phyloP scores from a whole-genome alignment of 345 rosid genomes.

The Ceriops decandra region DNA sequence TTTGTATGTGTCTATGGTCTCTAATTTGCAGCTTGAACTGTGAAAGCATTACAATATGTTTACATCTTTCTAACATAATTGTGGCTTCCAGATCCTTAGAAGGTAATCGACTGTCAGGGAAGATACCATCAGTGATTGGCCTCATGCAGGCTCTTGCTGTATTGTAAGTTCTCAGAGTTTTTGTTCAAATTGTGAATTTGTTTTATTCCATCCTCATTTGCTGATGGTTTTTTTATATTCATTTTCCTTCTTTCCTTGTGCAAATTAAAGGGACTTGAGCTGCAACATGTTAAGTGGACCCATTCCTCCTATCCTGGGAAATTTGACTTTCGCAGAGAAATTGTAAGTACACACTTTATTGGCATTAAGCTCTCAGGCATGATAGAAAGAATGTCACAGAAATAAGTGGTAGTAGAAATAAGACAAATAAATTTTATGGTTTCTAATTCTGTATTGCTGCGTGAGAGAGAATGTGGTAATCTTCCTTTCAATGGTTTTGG shows the following conservation, averaged over 20 bases:
- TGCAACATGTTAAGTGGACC: slow-evolving; percentile 80
- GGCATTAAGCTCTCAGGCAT: not conserved
- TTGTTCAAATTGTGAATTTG: not conserved
- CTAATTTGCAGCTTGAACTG: not conserved
- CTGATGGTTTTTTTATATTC: not conserved
- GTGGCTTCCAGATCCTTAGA: slow-evolving; percentile 70
- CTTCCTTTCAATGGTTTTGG: not conserved
- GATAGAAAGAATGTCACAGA: not conserved
- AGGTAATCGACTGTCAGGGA: slow-evolving; percentile 76
- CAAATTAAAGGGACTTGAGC: slow-evolving; percentile 68
- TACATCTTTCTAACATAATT: slow-evolving; percentile 8
- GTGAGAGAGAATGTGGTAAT: not conserved
- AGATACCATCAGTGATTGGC: slow-evolving; percentile 93
- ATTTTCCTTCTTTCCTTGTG: slow-evolving; percentile 2
- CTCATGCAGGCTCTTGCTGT: slow-evolving; percentile 99
- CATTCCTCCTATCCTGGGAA: slow-evolving; percentile 88
- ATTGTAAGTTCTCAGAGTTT: slow-evolving; percentile 50
- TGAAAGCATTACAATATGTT: not conserved
- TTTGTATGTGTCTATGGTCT: slow-evolving; percentile 46
- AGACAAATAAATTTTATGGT: not conserved
- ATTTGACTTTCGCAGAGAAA: slow-evolving; percentile 85
- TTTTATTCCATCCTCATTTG: not conserved
- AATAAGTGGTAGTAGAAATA: not conserved
- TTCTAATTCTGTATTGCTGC: not conserved
- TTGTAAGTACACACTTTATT: slow-evolving; percentile 45